These are phyloP conservation scores for Chytriomyces confervae DNA, from an alignment of 192 early-diverging fungal genomes.

Conservation along the genomic window DNA sequence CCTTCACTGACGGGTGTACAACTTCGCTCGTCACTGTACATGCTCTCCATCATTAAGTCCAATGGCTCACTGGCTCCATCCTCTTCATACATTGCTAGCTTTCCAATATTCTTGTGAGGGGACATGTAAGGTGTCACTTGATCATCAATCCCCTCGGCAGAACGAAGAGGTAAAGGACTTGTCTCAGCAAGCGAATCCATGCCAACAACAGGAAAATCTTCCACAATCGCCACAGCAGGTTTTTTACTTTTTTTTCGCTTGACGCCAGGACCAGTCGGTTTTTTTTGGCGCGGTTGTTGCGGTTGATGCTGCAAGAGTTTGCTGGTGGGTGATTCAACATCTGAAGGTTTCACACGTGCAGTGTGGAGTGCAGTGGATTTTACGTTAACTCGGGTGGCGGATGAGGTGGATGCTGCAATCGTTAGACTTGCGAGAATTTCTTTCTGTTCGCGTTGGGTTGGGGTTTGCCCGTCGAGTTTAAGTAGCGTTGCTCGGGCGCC, in stretches of 20 bases:
- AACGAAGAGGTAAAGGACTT: too few species aligned
- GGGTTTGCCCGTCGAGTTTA: conserved; percentile 43
- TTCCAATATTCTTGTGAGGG: too few species aligned
- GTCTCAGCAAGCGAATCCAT: too few species aligned
- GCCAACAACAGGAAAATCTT: too few species aligned
- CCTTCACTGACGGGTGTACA: neutral
- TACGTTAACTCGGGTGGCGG: neutral
- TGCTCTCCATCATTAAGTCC: conserved; percentile 18
- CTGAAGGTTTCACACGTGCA: neutral
- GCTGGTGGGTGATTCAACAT: neutral
- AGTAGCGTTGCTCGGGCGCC: conserved; percentile 41
- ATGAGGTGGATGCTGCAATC: conserved; percentile 31
- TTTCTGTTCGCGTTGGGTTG: conserved; percentile 42
- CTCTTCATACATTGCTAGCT: neutral
- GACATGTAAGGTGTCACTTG: too few species aligned
- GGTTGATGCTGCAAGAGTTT: neutral
- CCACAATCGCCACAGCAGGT: too few species aligned
- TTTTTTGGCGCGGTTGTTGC: neutral
- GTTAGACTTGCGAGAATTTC: conserved; percentile 42
- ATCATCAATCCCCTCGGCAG: too few species aligned
- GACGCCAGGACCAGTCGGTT: too few species aligned
- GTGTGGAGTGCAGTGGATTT: neutral
- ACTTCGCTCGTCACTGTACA: conserved; percentile 6
- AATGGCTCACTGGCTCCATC: neutral
- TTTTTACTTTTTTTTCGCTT: too few species aligned